Conservation (phyloP, 768 basidiomycete genomes). For the Naematelia encephala region DNA sequence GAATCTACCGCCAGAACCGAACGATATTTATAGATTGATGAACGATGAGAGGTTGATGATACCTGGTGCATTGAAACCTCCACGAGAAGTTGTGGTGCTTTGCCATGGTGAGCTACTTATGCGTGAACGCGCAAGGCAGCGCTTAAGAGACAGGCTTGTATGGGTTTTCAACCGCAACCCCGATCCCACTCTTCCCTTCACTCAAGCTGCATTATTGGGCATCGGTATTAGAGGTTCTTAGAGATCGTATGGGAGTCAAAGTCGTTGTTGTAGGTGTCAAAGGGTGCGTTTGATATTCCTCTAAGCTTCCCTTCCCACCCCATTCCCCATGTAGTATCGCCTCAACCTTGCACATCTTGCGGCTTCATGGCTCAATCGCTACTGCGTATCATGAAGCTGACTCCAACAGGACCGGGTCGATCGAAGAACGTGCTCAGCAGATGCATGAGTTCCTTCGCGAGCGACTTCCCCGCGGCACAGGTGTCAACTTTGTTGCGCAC, state of each 20-base stretch:
- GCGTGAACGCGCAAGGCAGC: conserved; percentile 5
- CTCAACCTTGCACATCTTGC: not conserved
- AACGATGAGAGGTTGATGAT: conserved; percentile 73
- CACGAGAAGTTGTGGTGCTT: conserved; percentile 80
- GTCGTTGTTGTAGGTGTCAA: conserved; percentile 96
- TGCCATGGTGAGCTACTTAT: conserved; percentile 69
- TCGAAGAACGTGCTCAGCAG: conserved; percentile 70
- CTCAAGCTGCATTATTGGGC: conserved; percentile 92
- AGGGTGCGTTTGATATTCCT: conserved; percentile 58
- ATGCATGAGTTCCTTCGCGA: conserved; percentile 69
- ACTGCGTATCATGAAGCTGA: not conserved
- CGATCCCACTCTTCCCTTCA: conserved; percentile 68
- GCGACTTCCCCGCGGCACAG: conserved; percentile 64
- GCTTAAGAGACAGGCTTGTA: conserved; percentile 66
- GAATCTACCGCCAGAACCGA: conserved; percentile 24
- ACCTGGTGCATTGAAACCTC: conserved; percentile 64
- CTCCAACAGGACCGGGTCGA: conserved; percentile 73
- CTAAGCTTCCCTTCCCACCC: not conserved
- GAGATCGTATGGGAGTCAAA: conserved; percentile 78
- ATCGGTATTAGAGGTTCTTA: conserved; percentile 74
- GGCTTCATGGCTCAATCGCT: not conserved
- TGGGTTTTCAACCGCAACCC: conserved; percentile 88
- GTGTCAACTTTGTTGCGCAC: conserved; percentile 89
- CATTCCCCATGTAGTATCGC: not conserved
- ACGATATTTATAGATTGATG: conserved; percentile 57